Conservation (phyloP, 116 monocot species). For the Dioscorea cayenensis region DNA sequence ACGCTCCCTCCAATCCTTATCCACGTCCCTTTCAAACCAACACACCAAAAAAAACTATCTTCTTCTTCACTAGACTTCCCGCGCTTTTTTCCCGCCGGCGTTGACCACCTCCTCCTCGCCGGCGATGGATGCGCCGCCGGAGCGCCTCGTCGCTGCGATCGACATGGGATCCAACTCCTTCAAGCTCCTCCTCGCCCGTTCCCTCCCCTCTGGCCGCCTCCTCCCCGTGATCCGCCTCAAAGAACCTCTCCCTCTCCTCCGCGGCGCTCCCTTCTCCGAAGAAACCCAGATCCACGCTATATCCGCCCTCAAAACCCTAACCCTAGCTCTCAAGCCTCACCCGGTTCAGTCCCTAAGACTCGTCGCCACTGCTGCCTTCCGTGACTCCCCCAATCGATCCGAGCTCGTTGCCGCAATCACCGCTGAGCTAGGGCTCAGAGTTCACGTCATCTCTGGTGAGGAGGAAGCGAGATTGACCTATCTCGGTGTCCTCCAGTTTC, state of each 20-base stretch:
- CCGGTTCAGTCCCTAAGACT: neutral
- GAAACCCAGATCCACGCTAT: slow-evolving; percentile 1
- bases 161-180: slow-evolving; percentile 34
- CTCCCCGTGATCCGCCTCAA: slow-evolving; percentile 14
- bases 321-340: neutral
- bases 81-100: neutral
- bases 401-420: slow-evolving; percentile 1
- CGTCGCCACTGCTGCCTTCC: slow-evolving; percentile 25
- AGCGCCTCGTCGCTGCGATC: slow-evolving; percentile 16
- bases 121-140: neutral
- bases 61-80: neutral
- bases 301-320: slow-evolving; percentile 12
- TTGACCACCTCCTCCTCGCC: neutral
- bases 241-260: slow-evolving; percentile 17
- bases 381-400: slow-evolving; percentile 13
- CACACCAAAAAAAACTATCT: neutral
- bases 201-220: slow-evolving; percentile 5
- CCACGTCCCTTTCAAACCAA: neutral
- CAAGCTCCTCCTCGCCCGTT: slow-evolving; percentile 19
- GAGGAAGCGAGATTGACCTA: slow-evolving; percentile 26
- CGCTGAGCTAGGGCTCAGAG: neutral
- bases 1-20: neutral
- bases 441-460: slow-evolving; percentile 17
- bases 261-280: slow-evolving; percentile 2
- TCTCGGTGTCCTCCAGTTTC: slow-evolving; percentile 21